Conservation (phyloP, 148 eudicot species). For the Chenopodium suecicum region DNA sequence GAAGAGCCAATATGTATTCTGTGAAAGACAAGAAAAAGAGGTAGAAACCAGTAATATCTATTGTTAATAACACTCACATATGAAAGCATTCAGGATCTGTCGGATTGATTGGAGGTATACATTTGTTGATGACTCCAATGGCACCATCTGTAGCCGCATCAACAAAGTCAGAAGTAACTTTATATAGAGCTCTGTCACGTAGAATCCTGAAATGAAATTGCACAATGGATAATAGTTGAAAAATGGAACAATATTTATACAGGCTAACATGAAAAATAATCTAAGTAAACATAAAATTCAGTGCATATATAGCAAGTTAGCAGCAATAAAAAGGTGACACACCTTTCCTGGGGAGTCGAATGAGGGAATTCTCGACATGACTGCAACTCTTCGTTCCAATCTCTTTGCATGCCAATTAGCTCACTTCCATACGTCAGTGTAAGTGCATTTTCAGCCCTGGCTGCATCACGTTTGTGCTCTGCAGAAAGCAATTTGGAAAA, state of each 20-base stretch:
- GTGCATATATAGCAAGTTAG: constrained; percentile 7
- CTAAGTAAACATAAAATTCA: neutral
- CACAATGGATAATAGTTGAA: neutral
- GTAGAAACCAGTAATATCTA: neutral
- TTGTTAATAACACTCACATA: constrained; percentile 58
- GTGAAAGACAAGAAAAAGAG: neutral
- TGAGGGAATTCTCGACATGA: constrained; percentile 98
- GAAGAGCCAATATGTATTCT: neutral
- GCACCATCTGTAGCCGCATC: constrained; percentile 98
- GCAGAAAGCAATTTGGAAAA: constrained; percentile 20
- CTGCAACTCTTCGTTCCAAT: constrained; percentile 98
- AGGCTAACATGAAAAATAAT: neutral
- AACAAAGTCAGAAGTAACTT: constrained; percentile 97
- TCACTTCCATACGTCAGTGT: constrained; percentile 97
- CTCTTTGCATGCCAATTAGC: constrained; percentile 93
- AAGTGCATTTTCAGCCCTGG: constrained; percentile 87
- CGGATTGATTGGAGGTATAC: constrained; percentile 97
- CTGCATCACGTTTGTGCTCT: constrained; percentile 97
- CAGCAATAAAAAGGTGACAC: constrained; percentile 3
- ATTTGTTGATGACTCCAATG: constrained; percentile 90
- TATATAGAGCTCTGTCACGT: constrained; percentile 82
- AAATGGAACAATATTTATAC: constrained; percentile 2
- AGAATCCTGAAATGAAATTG: constrained; percentile 49
- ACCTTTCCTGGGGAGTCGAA: constrained; percentile 87
- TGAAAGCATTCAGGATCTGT: constrained; percentile 99